Evolutionary conservation across 495 filamentous ascomycete genomes (phyloP).

Genomic region (Neurospora sp.): DNA sequence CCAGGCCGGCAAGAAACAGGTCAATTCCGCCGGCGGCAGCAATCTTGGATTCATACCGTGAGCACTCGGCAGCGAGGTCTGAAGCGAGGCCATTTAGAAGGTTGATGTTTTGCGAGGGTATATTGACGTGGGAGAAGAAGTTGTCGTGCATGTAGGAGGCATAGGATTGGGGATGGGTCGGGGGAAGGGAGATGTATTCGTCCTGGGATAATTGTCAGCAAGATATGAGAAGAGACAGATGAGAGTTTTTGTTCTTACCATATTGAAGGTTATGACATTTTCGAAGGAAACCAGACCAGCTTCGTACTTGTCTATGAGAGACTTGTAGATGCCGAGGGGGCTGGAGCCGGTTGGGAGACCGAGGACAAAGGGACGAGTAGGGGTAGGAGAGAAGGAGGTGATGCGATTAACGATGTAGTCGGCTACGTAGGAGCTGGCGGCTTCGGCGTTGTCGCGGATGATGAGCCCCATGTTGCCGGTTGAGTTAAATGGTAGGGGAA

Average conservation of each 20-base stretch:
- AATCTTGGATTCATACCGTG: constrained; percentile 70
- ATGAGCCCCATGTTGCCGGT: constrained; percentile 62
- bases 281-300: constrained; percentile 72
- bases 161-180: constrained; percentile 74
- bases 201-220: constrained; percentile 38
- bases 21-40: constrained; percentile 68
- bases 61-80: constrained; percentile 67
- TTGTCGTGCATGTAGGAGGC: constrained; percentile 88
- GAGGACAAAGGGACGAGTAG: constrained; percentile 65
- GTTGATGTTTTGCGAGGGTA: constrained; percentile 69
- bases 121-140: constrained; percentile 82
- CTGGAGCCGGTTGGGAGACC: constrained; percentile 77
- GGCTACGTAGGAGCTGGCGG: constrained; percentile 64
- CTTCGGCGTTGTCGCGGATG: constrained; percentile 58
- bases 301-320: constrained; percentile 65
- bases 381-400: constrained; percentile 59
- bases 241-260: constrained; percentile 44
- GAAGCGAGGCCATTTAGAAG: constrained; percentile 76
- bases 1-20: constrained; percentile 76
- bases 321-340: constrained; percentile 67
- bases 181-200: constrained; percentile 75
- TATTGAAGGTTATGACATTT: constrained; percentile 86
- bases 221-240: not conserved
- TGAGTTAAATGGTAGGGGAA: not conserved
- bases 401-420: constrained; percentile 78